phyloP scores from a whole-genome alignment of 805 yeast genomes.

The Suhomyces pyralidae region DNA sequence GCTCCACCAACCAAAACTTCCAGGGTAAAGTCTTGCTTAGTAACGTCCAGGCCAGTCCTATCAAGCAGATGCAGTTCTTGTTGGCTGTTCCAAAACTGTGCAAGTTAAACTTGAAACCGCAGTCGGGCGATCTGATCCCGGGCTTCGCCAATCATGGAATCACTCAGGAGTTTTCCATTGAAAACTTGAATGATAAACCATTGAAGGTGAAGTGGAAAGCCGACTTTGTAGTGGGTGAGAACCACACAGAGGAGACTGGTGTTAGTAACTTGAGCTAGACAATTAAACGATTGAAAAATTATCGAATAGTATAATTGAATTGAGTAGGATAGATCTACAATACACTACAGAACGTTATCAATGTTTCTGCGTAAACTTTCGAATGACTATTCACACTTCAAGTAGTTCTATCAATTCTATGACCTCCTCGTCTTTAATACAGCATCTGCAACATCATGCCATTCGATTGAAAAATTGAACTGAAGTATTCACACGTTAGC shows the following conservation, averaged over 20 bases:
- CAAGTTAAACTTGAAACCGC: slow-evolving; percentile 58
- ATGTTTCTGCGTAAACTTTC: too few species aligned
- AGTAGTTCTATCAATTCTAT: too few species aligned
- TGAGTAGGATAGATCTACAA: too few species aligned
- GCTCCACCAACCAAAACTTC: slow-evolving; percentile 32
- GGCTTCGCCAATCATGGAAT: slow-evolving; percentile 49
- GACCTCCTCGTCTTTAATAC: too few species aligned
- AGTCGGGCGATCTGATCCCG: slow-evolving; percentile 52
- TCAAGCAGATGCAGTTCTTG: slow-evolving; percentile 54
- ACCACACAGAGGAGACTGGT: slow-evolving; percentile 54
- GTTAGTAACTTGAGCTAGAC: slow-evolving; percentile 30
- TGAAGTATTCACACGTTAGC: too few species aligned
- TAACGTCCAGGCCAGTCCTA: slow-evolving; percentile 43
- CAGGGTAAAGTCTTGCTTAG: slow-evolving; percentile 50
- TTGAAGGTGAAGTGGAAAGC: slow-evolving; percentile 77
- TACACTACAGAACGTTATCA: too few species aligned
- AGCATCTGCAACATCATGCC: too few species aligned
- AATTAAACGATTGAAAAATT: too few species aligned
- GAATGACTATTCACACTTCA: too few species aligned
- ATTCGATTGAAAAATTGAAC: too few species aligned
- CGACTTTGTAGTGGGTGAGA: slow-evolving; percentile 50
- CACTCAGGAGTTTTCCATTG: slow-evolving; percentile 47
- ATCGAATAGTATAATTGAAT: too few species aligned
- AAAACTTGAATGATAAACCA: slow-evolving; percentile 30
- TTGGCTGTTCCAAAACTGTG: slow-evolving; percentile 71